Conservation (phyloP, 2,329 filamentous ascomycete genomes). For the Sporothrix brunneoviolacea region DNA sequence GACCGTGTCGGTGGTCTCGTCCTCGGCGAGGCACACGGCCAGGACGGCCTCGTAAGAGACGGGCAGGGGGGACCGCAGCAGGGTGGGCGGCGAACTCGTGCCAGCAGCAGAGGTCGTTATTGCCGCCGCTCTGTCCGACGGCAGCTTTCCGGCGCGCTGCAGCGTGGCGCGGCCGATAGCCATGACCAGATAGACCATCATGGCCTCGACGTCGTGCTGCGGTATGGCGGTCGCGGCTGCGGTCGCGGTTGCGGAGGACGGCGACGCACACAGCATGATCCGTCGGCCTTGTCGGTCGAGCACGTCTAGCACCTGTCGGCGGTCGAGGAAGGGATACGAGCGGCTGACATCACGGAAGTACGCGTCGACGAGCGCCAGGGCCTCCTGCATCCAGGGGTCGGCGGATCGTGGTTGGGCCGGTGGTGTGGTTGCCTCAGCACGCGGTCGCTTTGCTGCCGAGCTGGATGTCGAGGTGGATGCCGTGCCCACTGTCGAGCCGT, state of each 20-base stretch:
- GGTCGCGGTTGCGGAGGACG: too few species aligned
- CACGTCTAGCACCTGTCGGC: slow-evolving; percentile 28
- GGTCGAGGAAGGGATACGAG: slow-evolving; percentile 39
- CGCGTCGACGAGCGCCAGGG: slow-evolving; percentile 38
- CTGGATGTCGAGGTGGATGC: too few species aligned
- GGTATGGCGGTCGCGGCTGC: slow-evolving; percentile 32
- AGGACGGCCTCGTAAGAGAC: slow-evolving; percentile 35
- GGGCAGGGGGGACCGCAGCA: slow-evolving; percentile 26
- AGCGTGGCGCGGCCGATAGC: slow-evolving; percentile 32
- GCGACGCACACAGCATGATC: slow-evolving; percentile 23
- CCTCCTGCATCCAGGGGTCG: too few species aligned
- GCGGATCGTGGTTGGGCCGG: too few species aligned
- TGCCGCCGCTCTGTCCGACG: not conserved
- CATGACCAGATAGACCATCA: slow-evolving; percentile 41
- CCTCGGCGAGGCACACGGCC: slow-evolving; percentile 35
- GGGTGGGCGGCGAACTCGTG: too few species aligned
- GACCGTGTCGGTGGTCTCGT: too few species aligned
- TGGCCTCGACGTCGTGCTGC: slow-evolving; percentile 35
- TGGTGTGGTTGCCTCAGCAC: too few species aligned
- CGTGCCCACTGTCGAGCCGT: too few species aligned
- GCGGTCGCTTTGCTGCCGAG: too few species aligned
- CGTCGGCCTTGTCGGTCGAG: slow-evolving; percentile 24
- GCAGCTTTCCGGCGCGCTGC: not conserved
- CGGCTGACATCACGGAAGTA: slow-evolving; percentile 41
- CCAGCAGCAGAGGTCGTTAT: too few species aligned